Evolutionary conservation across 2,329 filamentous ascomycete genomes (phyloP).

Genomic region (Corynespora cassiicola): DNA sequence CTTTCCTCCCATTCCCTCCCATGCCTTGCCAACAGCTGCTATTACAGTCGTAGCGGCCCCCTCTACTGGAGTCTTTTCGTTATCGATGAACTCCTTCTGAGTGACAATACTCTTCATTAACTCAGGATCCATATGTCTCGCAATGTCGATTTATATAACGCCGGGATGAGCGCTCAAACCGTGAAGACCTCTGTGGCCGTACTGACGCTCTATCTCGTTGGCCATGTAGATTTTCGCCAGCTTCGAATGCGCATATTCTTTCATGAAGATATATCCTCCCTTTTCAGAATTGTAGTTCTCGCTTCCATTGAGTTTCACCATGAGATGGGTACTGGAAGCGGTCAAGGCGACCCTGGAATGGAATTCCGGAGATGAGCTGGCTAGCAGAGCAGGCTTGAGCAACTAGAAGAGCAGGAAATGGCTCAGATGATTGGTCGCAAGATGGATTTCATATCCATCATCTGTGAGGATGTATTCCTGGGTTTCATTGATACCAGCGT

Average conservation of each 20-base stretch:
- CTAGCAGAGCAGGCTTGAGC: slow-evolving; percentile 48
- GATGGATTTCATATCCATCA: slow-evolving; percentile 44
- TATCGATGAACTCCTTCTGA: neutral
- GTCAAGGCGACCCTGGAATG: slow-evolving; percentile 49
- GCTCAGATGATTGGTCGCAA: slow-evolving; percentile 55
- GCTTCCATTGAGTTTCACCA: slow-evolving; percentile 49
- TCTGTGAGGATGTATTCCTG: slow-evolving; percentile 29
- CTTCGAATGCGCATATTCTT: slow-evolving; percentile 59
- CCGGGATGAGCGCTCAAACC: slow-evolving; percentile 28
- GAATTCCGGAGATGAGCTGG: slow-evolving; percentile 22
- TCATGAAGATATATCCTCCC: slow-evolving; percentile 37
- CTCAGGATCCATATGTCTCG: slow-evolving; percentile 1
- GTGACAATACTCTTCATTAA: slow-evolving; percentile 9
- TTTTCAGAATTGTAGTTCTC: slow-evolving; percentile 50
- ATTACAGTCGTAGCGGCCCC: slow-evolving; percentile 47
- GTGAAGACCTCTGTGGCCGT: slow-evolving; percentile 53
- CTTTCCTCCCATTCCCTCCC: slow-evolving; percentile 40
- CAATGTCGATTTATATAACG: slow-evolving; percentile 14
- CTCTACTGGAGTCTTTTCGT: slow-evolving; percentile 11
- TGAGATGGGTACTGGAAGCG: slow-evolving; percentile 44
- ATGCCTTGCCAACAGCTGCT: slow-evolving; percentile 39
- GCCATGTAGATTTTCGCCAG: slow-evolving; percentile 60
- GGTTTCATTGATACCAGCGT: slow-evolving; percentile 43
- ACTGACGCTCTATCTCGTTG: slow-evolving; percentile 59
- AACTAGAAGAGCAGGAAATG: slow-evolving; percentile 54